phyloP scores from a whole-genome alignment of 805 yeast species.

The Isabelozyma gotoi region DNA sequence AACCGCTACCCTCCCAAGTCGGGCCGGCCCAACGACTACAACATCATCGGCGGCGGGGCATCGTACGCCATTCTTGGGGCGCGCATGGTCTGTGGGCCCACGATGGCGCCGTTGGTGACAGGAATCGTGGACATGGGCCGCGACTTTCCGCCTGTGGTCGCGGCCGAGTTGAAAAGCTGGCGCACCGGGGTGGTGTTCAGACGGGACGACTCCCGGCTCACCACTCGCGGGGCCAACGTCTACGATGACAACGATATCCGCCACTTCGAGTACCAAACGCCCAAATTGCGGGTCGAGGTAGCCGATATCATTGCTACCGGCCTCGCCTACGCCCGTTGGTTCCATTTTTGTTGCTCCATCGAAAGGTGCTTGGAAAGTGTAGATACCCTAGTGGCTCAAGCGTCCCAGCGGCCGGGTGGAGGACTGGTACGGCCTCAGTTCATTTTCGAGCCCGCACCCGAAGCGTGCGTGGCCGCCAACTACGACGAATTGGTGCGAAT shows the following conservation, averaged over 20 bases:
- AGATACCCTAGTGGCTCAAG: slow-evolving; percentile 25
- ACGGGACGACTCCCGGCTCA: slow-evolving; percentile 48
- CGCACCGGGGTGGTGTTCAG: slow-evolving; percentile 59
- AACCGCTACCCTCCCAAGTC: slow-evolving; percentile 54
- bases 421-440: slow-evolving; percentile 34
- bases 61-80: slow-evolving; percentile 78
- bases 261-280: slow-evolving; percentile 58
- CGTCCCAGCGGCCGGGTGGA: slow-evolving; percentile 6
- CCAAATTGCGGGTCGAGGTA: slow-evolving; percentile 58
- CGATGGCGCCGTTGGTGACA: slow-evolving; percentile 40
- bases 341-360: slow-evolving; percentile 78
- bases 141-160: slow-evolving; percentile 63
- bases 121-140: slow-evolving; percentile 79
- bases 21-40: slow-evolving; percentile 29
- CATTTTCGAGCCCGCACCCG: slow-evolving; percentile 89
- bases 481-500: slow-evolving; percentile 27
- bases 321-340: slow-evolving; percentile 39
- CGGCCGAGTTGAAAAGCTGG: slow-evolving; percentile 56
- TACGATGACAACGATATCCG: slow-evolving; percentile 62
- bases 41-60: slow-evolving; percentile 90
- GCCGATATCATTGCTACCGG: slow-evolving; percentile 48
- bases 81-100: slow-evolving; percentile 48
- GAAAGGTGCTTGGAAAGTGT: slow-evolving; percentile 54
- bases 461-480: slow-evolving; percentile 57
- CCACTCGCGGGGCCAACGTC: slow-evolving; percentile 80